These are phyloP conservation scores for Neonectria coccinea DNA, from an alignment of 2,329 filamentous ascomycete genomes.

Conservation along the genomic window DNA sequence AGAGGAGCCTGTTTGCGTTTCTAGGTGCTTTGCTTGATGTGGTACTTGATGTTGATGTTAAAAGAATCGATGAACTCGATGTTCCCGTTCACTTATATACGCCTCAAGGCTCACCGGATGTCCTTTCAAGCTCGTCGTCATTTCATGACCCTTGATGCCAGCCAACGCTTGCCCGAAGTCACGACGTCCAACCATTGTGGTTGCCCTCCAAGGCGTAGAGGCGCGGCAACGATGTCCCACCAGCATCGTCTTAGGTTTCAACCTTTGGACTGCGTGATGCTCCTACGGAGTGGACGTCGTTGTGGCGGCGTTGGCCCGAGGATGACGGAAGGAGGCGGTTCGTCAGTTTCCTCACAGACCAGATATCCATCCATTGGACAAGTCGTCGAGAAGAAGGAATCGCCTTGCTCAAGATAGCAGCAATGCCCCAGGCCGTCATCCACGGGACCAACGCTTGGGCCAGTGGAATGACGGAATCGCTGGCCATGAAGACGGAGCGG, in stretches of 20 bases:
- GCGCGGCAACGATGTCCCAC: background rate
- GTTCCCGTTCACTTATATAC: background rate
- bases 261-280: background rate
- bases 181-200: background rate
- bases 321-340: background rate
- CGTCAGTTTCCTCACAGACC: background rate
- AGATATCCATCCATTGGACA: no score
- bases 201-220: background rate
- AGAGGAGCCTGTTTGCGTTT: background rate
- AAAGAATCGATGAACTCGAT: background rate
- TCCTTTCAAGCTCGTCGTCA: background rate
- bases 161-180: background rate
- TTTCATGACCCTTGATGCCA: background rate
- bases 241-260: background rate
- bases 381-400: background rate
- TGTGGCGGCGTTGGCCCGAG: background rate
- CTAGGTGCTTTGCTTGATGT: no score
- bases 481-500: background rate
- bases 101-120: background rate
- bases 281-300: background rate
- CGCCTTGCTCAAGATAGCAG: background rate
- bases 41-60: background rate
- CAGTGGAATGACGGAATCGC: background rate
- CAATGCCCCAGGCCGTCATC: background rate
- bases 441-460: background rate